A percentile compares a stretch with the other conserved stretches of the same genome.
phyloP scores from a whole-genome alignment of 2,329 filamentous ascomycete genomes.

The Rutstroemia sp. region DNA sequence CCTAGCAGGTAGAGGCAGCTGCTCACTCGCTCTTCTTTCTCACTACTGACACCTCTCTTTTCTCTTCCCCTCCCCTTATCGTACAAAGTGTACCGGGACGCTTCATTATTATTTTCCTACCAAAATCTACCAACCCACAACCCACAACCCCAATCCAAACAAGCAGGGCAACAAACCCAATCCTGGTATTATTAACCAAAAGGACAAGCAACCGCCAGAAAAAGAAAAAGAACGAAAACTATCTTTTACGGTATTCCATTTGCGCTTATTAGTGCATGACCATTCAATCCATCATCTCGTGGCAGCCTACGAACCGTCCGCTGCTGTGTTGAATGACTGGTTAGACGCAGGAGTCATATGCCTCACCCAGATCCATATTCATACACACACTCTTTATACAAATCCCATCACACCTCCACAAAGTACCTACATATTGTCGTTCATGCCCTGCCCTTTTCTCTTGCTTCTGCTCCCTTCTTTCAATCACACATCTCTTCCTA shows the following conservation, averaged over 20 bases:
- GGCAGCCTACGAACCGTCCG: conserved; percentile 10
- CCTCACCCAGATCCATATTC: conserved; percentile 3
- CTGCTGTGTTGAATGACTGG: conserved; percentile 4
- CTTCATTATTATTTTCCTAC: not conserved
- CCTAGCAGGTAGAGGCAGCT: not conserved
- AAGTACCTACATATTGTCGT: conserved; percentile 1
- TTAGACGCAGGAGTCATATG: conserved; percentile 5
- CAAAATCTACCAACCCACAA: not conserved
- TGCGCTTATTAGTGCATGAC: conserved; percentile 10
- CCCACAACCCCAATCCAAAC: no score
- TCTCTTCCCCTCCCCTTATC: not conserved
- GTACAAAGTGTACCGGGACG: no score
- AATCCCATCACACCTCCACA: not conserved
- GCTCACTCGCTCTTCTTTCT: not conserved
- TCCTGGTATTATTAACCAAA: no score
- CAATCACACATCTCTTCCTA: not conserved
- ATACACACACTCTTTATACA: conserved; percentile 1
- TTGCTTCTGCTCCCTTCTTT: not conserved
- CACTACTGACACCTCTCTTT: not conserved
- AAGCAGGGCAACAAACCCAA: no score
- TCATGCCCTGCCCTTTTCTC: not conserved
- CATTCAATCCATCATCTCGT: conserved; percentile 9
- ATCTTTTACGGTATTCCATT: conserved; percentile 1
- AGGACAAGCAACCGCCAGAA: no score
- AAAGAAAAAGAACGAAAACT: no score